phyloP scores from a whole-genome alignment of 163 green algal genomes.

The Chlorella variabilis region DNA sequence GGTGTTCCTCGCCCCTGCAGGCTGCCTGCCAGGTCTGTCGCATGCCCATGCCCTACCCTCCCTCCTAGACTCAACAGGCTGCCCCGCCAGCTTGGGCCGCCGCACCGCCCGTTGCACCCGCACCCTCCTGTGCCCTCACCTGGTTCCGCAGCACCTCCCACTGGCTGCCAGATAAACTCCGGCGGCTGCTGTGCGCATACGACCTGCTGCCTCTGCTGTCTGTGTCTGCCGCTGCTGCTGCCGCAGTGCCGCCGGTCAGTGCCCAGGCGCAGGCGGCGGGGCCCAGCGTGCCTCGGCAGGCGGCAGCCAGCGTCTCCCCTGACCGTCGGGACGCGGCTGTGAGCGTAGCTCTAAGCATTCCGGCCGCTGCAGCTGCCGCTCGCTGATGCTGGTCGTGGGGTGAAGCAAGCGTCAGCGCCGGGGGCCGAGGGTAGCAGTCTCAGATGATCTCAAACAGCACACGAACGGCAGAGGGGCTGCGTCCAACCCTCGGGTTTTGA shows the following conservation, averaged over 20 bases:
- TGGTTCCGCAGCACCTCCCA: slow-evolving; percentile 34
- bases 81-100: no score
- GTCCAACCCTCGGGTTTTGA: no score
- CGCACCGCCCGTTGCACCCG: no score
- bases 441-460: no score
- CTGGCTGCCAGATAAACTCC: neutral
- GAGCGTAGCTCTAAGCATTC: neutral
- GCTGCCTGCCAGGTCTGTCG: no score
- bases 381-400: neutral
- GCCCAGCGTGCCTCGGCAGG: neutral
- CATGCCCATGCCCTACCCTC: no score
- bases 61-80: neutral
- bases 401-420: no score
- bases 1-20: no score
- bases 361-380: neutral
- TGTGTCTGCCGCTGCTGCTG: neutral
- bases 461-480: no score
- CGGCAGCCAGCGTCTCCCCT: neutral
- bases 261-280: neutral
- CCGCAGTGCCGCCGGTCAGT: neutral
- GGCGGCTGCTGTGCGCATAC: neutral
- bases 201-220: neutral
- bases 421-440: no score
- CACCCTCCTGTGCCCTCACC: neutral
- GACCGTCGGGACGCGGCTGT: neutral